Evolutionary conservation across 1,139 yeast species (phyloP).

Genomic region (Ogataea hybrid): DNA sequence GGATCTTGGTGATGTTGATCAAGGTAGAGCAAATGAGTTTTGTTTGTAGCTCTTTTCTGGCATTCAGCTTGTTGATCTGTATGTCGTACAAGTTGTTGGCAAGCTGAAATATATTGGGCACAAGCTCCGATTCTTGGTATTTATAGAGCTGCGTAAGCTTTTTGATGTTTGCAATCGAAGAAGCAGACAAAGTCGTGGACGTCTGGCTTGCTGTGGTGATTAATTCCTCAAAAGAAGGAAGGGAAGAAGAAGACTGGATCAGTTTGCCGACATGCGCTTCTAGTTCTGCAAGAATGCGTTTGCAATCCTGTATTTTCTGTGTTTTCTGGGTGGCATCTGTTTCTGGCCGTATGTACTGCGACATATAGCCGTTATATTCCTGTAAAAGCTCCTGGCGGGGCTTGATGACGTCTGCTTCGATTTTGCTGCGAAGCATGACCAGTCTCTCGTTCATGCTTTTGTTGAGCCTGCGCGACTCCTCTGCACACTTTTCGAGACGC

Average conservation of each 20-base stretch:
- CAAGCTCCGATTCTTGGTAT: conserved; percentile 31
- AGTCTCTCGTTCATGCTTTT: conserved; percentile 29
- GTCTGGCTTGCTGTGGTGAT: conserved; percentile 28
- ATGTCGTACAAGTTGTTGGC: conserved; percentile 34
- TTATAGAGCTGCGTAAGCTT: conserved; percentile 28
- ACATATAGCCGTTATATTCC: conserved; percentile 27
- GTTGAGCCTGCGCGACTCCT: conserved; percentile 29
- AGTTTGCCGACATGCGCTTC: conserved; percentile 23
- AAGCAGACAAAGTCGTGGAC: conserved; percentile 26
- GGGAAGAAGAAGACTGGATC: conserved; percentile 14
- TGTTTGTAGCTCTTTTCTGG: conserved; percentile 26
- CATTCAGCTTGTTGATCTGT: conserved; percentile 23
- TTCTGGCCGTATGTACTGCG: conserved; percentile 21
- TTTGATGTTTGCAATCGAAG: conserved; percentile 26
- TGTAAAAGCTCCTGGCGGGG: conserved; percentile 22
- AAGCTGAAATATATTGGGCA: conserved; percentile 30
- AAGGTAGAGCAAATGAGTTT: conserved; percentile 27
- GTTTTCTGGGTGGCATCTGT: conserved; percentile 15
- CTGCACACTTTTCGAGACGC: conserved; percentile 30
- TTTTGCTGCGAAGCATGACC: conserved; percentile 25
- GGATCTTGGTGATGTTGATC: conserved; percentile 28
- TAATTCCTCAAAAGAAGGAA: conserved; percentile 32
- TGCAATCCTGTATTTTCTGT: conserved; percentile 18
- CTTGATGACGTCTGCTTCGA: conserved; percentile 30
- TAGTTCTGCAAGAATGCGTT: conserved; percentile 19